Conservation (phyloP, 768 basidiomycete species). For the Tylopilus vinaceipallidus region DNA sequence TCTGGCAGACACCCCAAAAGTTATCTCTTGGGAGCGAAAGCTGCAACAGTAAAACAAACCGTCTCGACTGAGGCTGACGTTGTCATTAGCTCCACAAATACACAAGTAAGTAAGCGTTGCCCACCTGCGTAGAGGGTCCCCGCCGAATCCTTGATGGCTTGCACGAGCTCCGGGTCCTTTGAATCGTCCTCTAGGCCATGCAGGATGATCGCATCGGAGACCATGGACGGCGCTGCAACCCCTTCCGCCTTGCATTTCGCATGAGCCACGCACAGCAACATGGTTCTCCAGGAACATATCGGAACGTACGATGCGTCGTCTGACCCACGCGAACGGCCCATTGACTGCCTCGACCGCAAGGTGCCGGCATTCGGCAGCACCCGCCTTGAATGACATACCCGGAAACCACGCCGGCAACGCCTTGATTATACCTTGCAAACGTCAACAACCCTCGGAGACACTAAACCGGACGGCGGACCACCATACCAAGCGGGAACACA, state of each 20-base stretch:
- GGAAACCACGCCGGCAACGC: no score
- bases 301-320: no score
- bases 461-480: no score
- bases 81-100: background rate
- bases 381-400: no score
- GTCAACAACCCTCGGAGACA: no score
- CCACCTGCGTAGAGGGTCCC: slow-evolving; percentile 18
- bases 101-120: background rate
- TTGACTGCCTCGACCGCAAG: no score
- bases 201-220: slow-evolving; percentile 12
- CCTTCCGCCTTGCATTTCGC: slow-evolving; percentile 15
- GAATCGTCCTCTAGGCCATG: slow-evolving; percentile 6
- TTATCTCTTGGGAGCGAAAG: background rate
- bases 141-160: slow-evolving; percentile 18
- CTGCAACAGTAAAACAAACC: slow-evolving; percentile 18
- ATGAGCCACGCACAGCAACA: no score
- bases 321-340: no score
- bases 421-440: no score
- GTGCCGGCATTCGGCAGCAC: no score
- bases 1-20: slow-evolving; percentile 16
- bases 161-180: background rate
- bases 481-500: slow-evolving; percentile 16
- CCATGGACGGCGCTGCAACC: slow-evolving; percentile 11
- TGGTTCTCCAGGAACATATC: no score
- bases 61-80: slow-evolving; percentile 31